These are phyloP conservation scores for Quercus mongolica DNA, from an alignment of 306 rosid species.

Conservation along the genomic window DNA sequence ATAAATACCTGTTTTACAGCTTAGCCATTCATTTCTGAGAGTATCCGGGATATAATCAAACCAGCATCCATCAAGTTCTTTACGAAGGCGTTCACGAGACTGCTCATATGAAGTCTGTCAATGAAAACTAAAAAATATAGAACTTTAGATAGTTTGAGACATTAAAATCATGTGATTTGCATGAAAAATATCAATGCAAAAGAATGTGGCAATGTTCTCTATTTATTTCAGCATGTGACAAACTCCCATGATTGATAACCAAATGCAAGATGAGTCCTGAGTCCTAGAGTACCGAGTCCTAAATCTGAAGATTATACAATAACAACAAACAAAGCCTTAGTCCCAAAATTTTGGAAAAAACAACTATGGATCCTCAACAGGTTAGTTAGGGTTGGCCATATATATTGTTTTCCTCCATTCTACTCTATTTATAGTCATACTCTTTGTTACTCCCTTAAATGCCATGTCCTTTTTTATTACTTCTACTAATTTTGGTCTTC, in stretches of 20 bases:
- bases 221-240: conserved; percentile 2
- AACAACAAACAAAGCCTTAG: no score
- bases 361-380: no score
- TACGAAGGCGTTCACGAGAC: conserved; percentile 41
- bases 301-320: background rate
- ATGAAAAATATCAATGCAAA: background rate
- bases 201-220: conserved; percentile 3
- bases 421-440: no score
- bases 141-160: conserved; percentile 56
- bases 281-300: background rate
- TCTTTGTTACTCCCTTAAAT: no score
- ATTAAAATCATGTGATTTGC: conserved; percentile 14
- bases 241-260: background rate
- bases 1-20: conserved; percentile 56
- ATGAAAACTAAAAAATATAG: conserved; percentile 69
- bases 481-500: no score
- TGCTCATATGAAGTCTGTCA: conserved; percentile 68
- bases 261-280: background rate
- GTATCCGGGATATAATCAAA: conserved; percentile 69
- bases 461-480: no score
- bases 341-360: no score
- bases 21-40: conserved; percentile 62
- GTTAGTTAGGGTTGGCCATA: no score
- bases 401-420: no score
- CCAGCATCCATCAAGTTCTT: conserved; percentile 82